Base-by-base conservation (phyloP, 2,329 filamentous ascomycete genomes). In the Penicillium corylophilum region DNA sequence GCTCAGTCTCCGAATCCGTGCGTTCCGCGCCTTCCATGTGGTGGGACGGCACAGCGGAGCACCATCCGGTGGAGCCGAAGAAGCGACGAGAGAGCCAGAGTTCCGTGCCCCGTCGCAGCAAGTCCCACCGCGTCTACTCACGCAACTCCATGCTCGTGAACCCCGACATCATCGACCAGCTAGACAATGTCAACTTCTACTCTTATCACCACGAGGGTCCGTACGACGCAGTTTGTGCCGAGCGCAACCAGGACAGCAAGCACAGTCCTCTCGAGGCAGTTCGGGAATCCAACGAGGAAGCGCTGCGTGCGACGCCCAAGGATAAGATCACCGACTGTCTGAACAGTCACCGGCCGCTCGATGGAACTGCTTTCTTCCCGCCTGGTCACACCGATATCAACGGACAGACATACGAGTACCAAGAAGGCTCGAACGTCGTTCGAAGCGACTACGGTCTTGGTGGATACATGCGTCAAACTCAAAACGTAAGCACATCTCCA, bases 191-290 rank as follows among this genome's bases (percentile, higher is more conserved):
- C 2, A 71, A 81, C n/a, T 81, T 82, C 45, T 80, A 79, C 16
- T 74, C 80, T 2, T 96, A 95, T 71, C 93, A 96, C 70, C 93
- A 97, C 64, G 89, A 87, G 57, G 92, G 93, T 0, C 93, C 93
- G 0, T 97, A 89, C 62, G 93, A 97, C 68, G 90, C 92, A 9
- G 87, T 89, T 2, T 79, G 90, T 46, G 77, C 87, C 1, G 83
- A 88, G 12, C 82, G 89, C 43, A 96, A 96, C 73, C 78, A 74
- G 4, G 78, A 84, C 62, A 79, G 76, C 61, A 75, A 78, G 48
- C 73, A 69, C 51, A 86, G 89, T 3, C 92, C 93, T 0, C 74
- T 96, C 7, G 90, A 88, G 24, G 93, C 92, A 2, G 82, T 95
- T 5, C 77, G 78, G 50, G 79, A 82, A 3, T 85, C 84, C 38